Evolutionary conservation across 192 early-diverging fungal genomes (phyloP), one percentile per base, ranked within the genome.

Genomic region (Rhizophagus prolifer): DNA sequence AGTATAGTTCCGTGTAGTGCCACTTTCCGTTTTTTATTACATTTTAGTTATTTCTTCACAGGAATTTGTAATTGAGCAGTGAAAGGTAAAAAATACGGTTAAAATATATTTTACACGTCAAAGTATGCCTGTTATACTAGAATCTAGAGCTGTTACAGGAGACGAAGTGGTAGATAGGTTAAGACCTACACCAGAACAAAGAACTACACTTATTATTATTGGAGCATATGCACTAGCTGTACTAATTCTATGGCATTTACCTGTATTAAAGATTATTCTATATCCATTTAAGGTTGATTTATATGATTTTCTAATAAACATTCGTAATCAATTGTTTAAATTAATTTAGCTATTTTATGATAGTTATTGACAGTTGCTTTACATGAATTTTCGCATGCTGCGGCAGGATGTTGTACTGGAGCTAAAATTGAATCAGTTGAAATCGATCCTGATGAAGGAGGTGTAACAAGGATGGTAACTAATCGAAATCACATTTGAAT

Each of bases 371-470:
- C 94, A 0, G 96, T 98, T 58, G 94, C 92, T 23, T 81, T 99
- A 58, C 97, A 99, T 79, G 97, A 99, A 82, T 97, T 97, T 80
- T 91, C 94, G 34, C 96, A 99, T 81, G 97, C 96, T 2, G 86
- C 87, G 34, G 95, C 95, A 25, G 95, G 94, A 0, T 85, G 88
- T 46, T 88, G 90, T 73, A 98, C 96, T n/a, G 94, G 96, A 25
- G 97, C 92, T 19, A 90, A 91, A 71, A 93, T 99, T 16, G 87
- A 92, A 69, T 92, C 92, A 25, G 95, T 99, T 64, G 91, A 92
- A 25, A 89, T 98, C 62, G 92, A 98, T 75, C 96, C 97, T 7
- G 90, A 97, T 81, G 91, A 97, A 80, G 97, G 97, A 36, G 97
- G 97, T 8, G 82, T 95, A 38, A 96, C 94, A 6, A 85, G 82